Evolutionary conservation across 208 protist species (phyloP), one percentile per base, ranked within the genome.

Genomic region (Trypanosomatidae sp.): DNA sequence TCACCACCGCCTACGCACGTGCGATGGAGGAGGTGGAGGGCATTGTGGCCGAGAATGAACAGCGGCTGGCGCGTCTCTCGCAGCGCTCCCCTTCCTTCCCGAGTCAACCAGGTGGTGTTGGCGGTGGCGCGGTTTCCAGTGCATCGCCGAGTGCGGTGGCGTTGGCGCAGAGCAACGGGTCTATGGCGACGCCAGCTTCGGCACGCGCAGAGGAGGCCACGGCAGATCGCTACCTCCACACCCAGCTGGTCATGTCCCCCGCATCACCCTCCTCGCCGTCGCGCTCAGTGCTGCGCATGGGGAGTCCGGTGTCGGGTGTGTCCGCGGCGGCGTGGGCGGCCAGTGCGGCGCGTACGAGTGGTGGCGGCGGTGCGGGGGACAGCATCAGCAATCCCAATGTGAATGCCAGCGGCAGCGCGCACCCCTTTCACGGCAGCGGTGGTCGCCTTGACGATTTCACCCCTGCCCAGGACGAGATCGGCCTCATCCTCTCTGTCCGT

Each of bases 401-500:
- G n/a, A n/a, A n/a, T n/a, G n/a, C n/a, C n/a, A 50, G 39, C 25
- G 19, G 30, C 22, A 59, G 64, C 65, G 39, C 33, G n/a, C 28
- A 3, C 62, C 55, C 44, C 52, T 25, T 2, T 50, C 56, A 22
- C 66, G 22, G 43, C 43, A 36, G 53, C 28, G n/a, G 56, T 36
- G 56, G 46, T n/a, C n/a, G n/a, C n/a, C n/a, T n/a, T 0, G 66
- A 74, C 52, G 69, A 52, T 0, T 72, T 62, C 36, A 59, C 13
- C 1, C 53, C 71, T 3, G 66, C 71, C 8, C 64, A 15, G 0
- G 79, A 79, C 4, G 84, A 89, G 73, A 58, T 89, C 13, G 84
- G 80, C 3, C 25, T 89, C 53, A 39, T 80, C 56, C 66, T 86
- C 9, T 73, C 74, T 2, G 66, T 89, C 10, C 81, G 81, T 10